Evolutionary conservation across 1,139 yeast species (phyloP), one percentile per base, ranked within the genome.

Genomic region (Spathaspora jeffriesii): DNA sequence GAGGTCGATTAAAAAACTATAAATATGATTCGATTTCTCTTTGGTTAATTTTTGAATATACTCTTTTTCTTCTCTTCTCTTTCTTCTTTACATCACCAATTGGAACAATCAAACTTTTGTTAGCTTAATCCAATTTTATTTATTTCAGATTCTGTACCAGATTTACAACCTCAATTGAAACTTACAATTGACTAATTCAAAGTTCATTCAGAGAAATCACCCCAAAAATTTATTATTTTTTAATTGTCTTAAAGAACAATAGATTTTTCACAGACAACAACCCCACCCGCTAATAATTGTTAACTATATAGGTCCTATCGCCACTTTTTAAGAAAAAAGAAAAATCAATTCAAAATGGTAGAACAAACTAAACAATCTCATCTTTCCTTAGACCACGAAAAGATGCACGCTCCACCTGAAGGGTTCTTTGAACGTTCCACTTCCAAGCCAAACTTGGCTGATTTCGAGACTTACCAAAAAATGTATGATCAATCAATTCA

Each of bases 401-500:
- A 64, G 50, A 62, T 64, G 49, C 62, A 70, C 44, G 66, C 62
- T 21, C 87, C 86, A 14, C 88, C 89, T 17, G 56, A 64, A 46
- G 88, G 85, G 27, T 84, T 83, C 65, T 61, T 66, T 47, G 81
- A 79, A 40, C 69, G 85, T 54, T 77, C 81, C 51, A 68, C 69
- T 13, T 60, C 69, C 28, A 68, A 71, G 50, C 85, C 86, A 11
- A 73, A 79, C 61, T 63, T 82, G 49, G 56, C 68, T 23, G 76
- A 78, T 43, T 65, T 84, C 43, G 84, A 73, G 22, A 80, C 85
- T 55, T 87, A 87, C 68, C 60, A 79, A 53, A 61, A 69, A 52
- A 61, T 85, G 69, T 84, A 88, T 70, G 68, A 80, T 55, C 81
- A 85, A 65, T 85, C 93, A 15, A 77, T 88, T 54, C 81, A 82